Conservation (phyloP, 1,139 yeast genomes). For the Yamadazyma aaseri region DNA sequence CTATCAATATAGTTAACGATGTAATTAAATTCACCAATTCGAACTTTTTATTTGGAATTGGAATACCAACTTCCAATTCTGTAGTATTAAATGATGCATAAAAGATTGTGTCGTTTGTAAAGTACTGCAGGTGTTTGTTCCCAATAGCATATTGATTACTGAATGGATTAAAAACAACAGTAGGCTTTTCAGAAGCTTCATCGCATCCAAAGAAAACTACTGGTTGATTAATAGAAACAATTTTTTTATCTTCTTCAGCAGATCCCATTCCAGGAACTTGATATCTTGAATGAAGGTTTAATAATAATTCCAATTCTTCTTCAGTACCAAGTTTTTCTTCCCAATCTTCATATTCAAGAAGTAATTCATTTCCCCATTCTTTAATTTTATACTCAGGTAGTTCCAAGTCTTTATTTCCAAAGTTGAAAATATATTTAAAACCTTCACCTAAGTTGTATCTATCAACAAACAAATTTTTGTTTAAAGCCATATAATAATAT, state of each 20-base stretch:
- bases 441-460: constrained; percentile 34
- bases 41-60: constrained; percentile 13
- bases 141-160: constrained; percentile 30
- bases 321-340: neutral
- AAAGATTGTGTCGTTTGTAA: constrained; percentile 43
- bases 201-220: constrained; percentile 36
- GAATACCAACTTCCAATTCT: constrained; percentile 10
- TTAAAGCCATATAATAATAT: constrained; percentile 32
- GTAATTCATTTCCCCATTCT: constrained; percentile 44
- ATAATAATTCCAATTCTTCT: constrained; percentile 16
- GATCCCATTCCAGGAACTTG: constrained; percentile 27
- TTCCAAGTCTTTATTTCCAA: constrained; percentile 40
- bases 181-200: constrained; percentile 23
- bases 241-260: neutral
- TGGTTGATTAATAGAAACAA: constrained; percentile 18
- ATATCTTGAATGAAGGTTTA: constrained; percentile 40
- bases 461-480: constrained; percentile 40
- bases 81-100: constrained; percentile 25
- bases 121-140: constrained; percentile 36
- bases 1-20: constrained; percentile 11
- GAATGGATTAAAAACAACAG: constrained; percentile 38
- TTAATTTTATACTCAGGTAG: constrained; percentile 39
- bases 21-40: constrained; percentile 14
- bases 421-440: constrained; percentile 24
- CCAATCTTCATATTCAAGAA: constrained; percentile 25